Conservation (phyloP, 2,329 filamentous ascomycete species). For the Aspergillus phoenicis region DNA sequence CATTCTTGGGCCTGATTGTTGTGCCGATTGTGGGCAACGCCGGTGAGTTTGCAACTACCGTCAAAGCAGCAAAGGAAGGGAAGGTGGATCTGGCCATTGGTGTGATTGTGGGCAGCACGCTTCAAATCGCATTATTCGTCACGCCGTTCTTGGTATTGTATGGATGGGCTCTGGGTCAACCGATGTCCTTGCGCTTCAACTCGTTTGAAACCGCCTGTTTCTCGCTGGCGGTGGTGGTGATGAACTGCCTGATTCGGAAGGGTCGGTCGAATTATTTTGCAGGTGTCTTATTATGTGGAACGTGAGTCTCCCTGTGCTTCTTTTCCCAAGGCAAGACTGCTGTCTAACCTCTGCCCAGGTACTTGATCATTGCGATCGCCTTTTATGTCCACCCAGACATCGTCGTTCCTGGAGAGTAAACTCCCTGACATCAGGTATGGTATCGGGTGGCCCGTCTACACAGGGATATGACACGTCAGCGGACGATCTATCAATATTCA, state of each 20-base stretch:
- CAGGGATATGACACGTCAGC: not conserved
- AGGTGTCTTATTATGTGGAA: constrained; percentile 22
- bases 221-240: constrained; percentile 24
- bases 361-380: constrained; percentile 24
- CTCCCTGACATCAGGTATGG: not conserved
- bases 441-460: not conserved
- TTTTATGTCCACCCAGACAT: constrained; percentile 23
- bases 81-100: constrained; percentile 62
- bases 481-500: not conserved
- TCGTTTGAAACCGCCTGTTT: constrained; percentile 25
- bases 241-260: constrained; percentile 26
- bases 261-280: constrained; percentile 26
- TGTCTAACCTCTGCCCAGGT: constrained; percentile 15
- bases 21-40: constrained; percentile 61
- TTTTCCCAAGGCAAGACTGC: not conserved
- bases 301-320: constrained; percentile 15
- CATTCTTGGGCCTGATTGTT: constrained; percentile 60
- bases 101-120: constrained; percentile 56
- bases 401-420: not conserved
- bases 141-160: constrained; percentile 60
- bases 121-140: constrained; percentile 60
- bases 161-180: constrained; percentile 56
- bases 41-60: constrained; percentile 59
- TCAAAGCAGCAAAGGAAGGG: constrained; percentile 58
- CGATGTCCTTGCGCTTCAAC: constrained; percentile 43